A percentile compares a stretch with the other conserved stretches of the same genome.
Evolutionary conservation across 768 basidiomycete genomes (phyloP).

Genomic region (Psilocybe azurescens): DNA sequence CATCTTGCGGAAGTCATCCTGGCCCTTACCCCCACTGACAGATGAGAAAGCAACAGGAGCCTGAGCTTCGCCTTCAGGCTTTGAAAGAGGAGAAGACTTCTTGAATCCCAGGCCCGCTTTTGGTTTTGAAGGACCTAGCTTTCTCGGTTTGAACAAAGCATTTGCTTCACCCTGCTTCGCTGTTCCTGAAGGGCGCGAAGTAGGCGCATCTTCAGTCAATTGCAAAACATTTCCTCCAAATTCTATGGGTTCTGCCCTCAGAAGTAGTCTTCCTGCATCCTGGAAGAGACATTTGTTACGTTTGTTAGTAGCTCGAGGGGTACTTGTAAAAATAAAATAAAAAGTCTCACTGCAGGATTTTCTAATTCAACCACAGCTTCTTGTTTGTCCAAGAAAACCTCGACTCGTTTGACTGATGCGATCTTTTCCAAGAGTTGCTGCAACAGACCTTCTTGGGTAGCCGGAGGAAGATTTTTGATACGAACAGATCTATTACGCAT

Average conservation of each 20-base stretch:
- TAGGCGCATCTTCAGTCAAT: conserved; percentile 56
- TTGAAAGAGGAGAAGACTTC: conserved; percentile 38
- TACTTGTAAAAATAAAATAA: not conserved
- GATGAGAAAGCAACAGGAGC: conserved; percentile 25
- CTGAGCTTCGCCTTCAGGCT: conserved; percentile 10
- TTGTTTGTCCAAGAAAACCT: conserved; percentile 66
- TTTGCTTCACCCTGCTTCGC: conserved; percentile 43
- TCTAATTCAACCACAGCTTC: conserved; percentile 73
- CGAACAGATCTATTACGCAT: conserved; percentile 74
- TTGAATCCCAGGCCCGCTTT: conserved; percentile 73
- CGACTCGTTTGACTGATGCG: conserved; percentile 70
- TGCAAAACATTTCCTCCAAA: conserved; percentile 68
- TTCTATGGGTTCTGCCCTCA: conserved; percentile 72
- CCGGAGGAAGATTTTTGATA: conserved; percentile 73
- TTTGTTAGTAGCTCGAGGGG: not conserved
- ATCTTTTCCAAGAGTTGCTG: conserved; percentile 90
- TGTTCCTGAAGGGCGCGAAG: conserved; percentile 35
- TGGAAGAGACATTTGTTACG: conserved; percentile 31
- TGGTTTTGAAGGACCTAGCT: conserved; percentile 66
- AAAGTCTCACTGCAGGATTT: conserved; percentile 60
- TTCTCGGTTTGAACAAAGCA: conserved; percentile 64
- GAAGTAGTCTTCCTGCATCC: conserved; percentile 85
- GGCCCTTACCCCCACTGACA: conserved; percentile 53
- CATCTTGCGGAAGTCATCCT: conserved; percentile 90
- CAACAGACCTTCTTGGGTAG: conserved; percentile 87